Evolutionary conservation across 495 filamentous ascomycete genomes (phyloP).

Genomic region (Cryomyces minteri): DNA sequence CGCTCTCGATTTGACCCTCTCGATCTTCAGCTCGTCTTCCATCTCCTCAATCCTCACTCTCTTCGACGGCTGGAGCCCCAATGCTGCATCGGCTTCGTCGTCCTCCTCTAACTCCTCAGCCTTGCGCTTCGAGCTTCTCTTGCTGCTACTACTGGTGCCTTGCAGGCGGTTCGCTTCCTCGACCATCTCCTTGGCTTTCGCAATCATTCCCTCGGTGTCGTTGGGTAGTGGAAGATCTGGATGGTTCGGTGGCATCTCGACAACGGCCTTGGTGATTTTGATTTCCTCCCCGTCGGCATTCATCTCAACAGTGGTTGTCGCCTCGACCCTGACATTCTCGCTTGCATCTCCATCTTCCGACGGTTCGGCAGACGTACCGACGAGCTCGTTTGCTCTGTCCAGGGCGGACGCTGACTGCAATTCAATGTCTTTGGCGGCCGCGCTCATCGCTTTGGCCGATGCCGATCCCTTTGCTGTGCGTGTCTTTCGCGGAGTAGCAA

Average conservation of each 20-base stretch:
- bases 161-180: conserved; percentile 50
- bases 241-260: conserved; percentile 49
- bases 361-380: no score
- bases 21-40: conserved; percentile 45
- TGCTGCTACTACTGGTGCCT: conserved; percentile 10
- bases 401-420: no score
- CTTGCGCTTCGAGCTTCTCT: conserved; percentile 49
- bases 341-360: neutral
- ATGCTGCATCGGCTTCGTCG: conserved; percentile 33
- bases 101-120: conserved; percentile 49
- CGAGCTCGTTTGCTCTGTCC: no score
- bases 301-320: conserved; percentile 35
- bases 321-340: conserved; percentile 41
- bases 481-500: conserved; percentile 53
- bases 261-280: conserved; percentile 56
- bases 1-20: conserved; percentile 66
- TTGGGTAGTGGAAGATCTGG: conserved; percentile 55
- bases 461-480: conserved; percentile 38
- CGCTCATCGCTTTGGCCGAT: conserved; percentile 24
- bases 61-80: conserved; percentile 39
- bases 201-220: conserved; percentile 63
- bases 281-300: conserved; percentile 35
- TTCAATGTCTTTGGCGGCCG: conserved; percentile 3
- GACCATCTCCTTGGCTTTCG: conserved; percentile 78
- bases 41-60: conserved; percentile 45